phyloP scores from a whole-genome alignment of 345 rosid genomes.

The Kernera saxatilis region DNA sequence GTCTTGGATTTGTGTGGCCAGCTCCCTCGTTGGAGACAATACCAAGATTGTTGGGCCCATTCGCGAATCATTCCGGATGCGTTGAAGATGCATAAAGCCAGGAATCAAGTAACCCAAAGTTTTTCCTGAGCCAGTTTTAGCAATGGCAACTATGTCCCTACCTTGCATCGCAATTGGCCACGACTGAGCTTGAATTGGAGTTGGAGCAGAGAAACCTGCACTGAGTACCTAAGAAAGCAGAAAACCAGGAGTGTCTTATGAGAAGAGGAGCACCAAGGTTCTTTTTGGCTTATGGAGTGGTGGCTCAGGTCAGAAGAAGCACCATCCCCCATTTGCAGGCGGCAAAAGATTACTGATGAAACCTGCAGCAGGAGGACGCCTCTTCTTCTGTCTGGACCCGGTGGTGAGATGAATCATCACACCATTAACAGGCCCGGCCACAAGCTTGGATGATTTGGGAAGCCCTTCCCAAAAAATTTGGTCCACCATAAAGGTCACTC shows the following conservation, averaged over 20 bases:
- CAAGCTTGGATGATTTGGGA: conserved; percentile 59
- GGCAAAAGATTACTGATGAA: conserved; percentile 73
- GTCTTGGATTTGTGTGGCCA: conserved; percentile 93
- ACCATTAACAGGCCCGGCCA: conserved; percentile 83
- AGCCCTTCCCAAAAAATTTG: conserved; percentile 62
- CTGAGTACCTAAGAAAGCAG: conserved; percentile 77
- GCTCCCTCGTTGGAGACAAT: conserved; percentile 93
- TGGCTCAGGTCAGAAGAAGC: conserved; percentile 88
- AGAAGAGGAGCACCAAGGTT: conserved; percentile 50
- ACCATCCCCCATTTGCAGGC: conserved; percentile 85
- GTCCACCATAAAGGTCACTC: conserved; percentile 74
- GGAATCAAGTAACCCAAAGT: conserved; percentile 92
- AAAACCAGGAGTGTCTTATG: conserved; percentile 55
- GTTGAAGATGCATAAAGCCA: conserved; percentile 77
- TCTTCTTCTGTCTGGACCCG: conserved; percentile 57
- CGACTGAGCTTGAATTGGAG: conserved; percentile 99
- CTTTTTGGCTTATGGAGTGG: conserved; percentile 31
- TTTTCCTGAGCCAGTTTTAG: conserved; percentile 97
- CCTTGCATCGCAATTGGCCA: conserved; percentile 94
- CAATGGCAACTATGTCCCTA: conserved; percentile 93
- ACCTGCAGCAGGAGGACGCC: conserved; percentile 88
- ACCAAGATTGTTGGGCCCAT: conserved; percentile 93
- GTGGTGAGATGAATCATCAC: conserved; percentile 74
- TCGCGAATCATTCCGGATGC: conserved; percentile 53
- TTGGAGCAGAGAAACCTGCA: conserved; percentile 95